These are phyloP conservation scores for Calonectria pseudoreteaudii DNA, from an alignment of 2,329 filamentous ascomycete species.

Conservation along the genomic window DNA sequence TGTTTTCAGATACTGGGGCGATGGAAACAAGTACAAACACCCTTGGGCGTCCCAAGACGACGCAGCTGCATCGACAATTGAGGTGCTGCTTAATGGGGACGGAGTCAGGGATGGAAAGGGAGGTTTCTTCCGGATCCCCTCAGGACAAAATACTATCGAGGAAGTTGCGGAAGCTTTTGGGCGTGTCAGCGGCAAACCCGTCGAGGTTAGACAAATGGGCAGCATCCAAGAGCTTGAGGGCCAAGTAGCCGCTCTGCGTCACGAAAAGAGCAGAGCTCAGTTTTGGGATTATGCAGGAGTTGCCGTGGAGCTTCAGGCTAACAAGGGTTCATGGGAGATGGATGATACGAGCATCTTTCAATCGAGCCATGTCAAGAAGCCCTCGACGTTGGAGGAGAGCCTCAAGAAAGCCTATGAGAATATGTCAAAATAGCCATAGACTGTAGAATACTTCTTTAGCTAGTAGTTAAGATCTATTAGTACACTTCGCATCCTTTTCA, in stretches of 20 bases:
- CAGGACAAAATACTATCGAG: background rate
- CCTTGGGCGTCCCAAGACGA: background rate
- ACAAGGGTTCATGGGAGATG: background rate
- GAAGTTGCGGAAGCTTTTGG: background rate
- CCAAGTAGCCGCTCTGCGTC: background rate
- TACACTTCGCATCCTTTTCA: background rate
- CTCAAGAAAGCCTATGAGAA: background rate
- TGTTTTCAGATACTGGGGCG: background rate
- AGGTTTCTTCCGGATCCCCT: background rate
- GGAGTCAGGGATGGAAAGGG: background rate
- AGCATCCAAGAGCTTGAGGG: background rate
- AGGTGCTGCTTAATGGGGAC: background rate
- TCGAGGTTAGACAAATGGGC: background rate
- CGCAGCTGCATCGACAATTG: background rate
- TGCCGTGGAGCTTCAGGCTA: background rate
- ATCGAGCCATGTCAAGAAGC: background rate
- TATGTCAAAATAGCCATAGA: background rate
- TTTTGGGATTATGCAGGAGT: background rate
- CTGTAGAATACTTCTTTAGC: background rate
- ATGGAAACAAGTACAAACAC: background rate
- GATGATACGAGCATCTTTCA: background rate
- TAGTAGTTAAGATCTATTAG: background rate
- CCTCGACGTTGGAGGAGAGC: background rate
- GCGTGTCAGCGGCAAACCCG: background rate
- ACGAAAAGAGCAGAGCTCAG: background rate